These are phyloP conservation scores for Pezicula carpinea DNA, from an alignment of 2,329 filamentous ascomycete genomes.

Conservation along the genomic window DNA sequence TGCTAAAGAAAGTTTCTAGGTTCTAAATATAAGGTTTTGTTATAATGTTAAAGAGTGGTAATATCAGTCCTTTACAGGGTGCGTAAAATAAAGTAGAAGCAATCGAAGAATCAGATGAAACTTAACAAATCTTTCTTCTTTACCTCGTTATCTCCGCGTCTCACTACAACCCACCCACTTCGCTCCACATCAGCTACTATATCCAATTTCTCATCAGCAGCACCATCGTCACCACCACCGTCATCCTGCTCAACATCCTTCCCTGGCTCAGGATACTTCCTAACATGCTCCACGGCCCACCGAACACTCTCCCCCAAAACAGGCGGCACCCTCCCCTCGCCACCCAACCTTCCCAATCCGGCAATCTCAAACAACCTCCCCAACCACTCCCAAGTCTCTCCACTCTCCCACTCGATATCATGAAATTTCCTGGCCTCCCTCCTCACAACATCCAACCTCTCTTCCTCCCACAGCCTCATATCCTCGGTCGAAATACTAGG, in stretches of 20 bases:
- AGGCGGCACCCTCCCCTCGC: constrained; percentile 43
- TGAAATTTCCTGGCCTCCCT: constrained; percentile 42
- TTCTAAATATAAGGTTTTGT: no score
- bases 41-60: no score
- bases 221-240: neutral
- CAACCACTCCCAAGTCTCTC: constrained; percentile 45
- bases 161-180: constrained; percentile 13
- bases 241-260: constrained; percentile 9
- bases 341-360: constrained; percentile 42
- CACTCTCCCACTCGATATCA: constrained; percentile 46
- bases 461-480: constrained; percentile 42
- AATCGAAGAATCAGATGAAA: constrained; percentile 14
- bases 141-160: neutral
- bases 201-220: neutral
- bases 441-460: constrained; percentile 29
- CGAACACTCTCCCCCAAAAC: constrained; percentile 37
- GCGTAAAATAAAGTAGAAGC: no score
- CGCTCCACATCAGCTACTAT: neutral
- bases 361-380: constrained; percentile 41
- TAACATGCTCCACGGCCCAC: constrained; percentile 44
- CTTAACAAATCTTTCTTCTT: constrained; percentile 12
- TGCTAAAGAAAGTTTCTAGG: no score
- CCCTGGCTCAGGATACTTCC: constrained; percentile 40
- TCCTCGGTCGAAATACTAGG: constrained; percentile 26
- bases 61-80: no score